Conservation (phyloP, 306 rosid species). For the Vicia sativa region DNA sequence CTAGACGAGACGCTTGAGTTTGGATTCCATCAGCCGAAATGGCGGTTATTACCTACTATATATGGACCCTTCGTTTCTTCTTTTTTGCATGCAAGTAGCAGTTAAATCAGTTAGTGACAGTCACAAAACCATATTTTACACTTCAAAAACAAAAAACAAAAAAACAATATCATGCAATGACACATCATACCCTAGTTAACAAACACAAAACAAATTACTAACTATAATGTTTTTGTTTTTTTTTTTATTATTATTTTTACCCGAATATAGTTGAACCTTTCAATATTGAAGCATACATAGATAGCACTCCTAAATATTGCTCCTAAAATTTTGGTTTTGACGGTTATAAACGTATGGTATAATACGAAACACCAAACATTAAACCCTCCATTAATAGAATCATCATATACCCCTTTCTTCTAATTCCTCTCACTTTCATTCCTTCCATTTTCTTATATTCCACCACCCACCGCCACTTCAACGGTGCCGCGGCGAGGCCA, state of each 20-base stretch:
- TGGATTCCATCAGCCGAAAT: not conserved
- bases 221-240: not conserved
- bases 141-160: not conserved
- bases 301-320: conserved; percentile 40
- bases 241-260: not conserved
- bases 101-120: not conserved
- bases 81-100: not conserved
- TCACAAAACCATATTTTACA: not conserved
- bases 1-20: no score
- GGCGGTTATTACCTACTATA: not conserved
- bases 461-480: not conserved
- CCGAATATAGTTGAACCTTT: conserved; percentile 36
- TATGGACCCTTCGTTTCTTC: not conserved
- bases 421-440: not conserved
- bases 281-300: conserved; percentile 13
- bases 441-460: not conserved
- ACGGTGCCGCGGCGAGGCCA: conserved; percentile 41
- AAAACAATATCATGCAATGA: not conserved
- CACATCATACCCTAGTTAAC: not conserved
- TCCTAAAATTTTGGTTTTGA: conserved; percentile 40
- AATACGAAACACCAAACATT: conserved; percentile 6
- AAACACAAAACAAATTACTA: not conserved
- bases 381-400: conserved; percentile 39
- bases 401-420: conserved; percentile 5
- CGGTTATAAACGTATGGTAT: conserved; percentile 66